Percentiles rank a stretch among this genome's conserved stretches.
Conservation (phyloP, 192 early-diverging fungal genomes). For the Backusella mclennaniae region DNA sequence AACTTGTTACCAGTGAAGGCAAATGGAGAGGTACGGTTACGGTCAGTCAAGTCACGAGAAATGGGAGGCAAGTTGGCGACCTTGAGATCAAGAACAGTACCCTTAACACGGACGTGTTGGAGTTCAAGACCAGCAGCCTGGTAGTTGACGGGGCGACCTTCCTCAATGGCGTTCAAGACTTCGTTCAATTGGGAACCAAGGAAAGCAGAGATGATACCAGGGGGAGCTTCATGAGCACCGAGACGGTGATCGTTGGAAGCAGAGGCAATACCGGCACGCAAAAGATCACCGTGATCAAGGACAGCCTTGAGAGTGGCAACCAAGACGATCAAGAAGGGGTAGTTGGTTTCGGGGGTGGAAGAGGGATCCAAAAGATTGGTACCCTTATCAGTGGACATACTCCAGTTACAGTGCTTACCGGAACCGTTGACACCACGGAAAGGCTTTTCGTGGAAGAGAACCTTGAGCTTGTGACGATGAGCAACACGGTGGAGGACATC, state of each 20-base stretch:
- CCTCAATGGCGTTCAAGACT: slow-evolving; percentile 90
- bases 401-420: slow-evolving; percentile 99
- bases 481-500: slow-evolving; percentile 96
- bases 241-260: slow-evolving; percentile 98
- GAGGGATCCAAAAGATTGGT: slow-evolving; percentile 97
- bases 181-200: slow-evolving; percentile 96
- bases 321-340: slow-evolving; percentile 94
- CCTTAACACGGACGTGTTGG: slow-evolving; percentile 90
- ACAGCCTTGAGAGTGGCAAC: slow-evolving; percentile 89
- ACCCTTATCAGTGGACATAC: slow-evolving; percentile 89
- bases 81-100: slow-evolving; percentile 96
- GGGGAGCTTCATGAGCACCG: slow-evolving; percentile 98
- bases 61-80: slow-evolving; percentile 88
- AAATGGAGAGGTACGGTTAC: slow-evolving; percentile 98
- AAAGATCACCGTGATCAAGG: slow-evolving; percentile 84
- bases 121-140: slow-evolving; percentile 75
- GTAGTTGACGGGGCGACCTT: slow-evolving; percentile 83
- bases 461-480: slow-evolving; percentile 95
- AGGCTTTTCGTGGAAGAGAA: slow-evolving; percentile 99
- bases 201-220: slow-evolving; percentile 96
- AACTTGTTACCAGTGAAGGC: slow-evolving; percentile 99
- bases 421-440: slow-evolving; percentile 98
- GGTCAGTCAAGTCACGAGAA: slow-evolving; percentile 94
- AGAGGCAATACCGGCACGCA: slow-evolving; percentile 90
- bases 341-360: slow-evolving; percentile 94